A percentile compares a stretch with the other conserved stretches of the same genome.
phyloP scores from a whole-genome alignment of 2,329 filamentous ascomycete species.

The Fusarium sp. region DNA sequence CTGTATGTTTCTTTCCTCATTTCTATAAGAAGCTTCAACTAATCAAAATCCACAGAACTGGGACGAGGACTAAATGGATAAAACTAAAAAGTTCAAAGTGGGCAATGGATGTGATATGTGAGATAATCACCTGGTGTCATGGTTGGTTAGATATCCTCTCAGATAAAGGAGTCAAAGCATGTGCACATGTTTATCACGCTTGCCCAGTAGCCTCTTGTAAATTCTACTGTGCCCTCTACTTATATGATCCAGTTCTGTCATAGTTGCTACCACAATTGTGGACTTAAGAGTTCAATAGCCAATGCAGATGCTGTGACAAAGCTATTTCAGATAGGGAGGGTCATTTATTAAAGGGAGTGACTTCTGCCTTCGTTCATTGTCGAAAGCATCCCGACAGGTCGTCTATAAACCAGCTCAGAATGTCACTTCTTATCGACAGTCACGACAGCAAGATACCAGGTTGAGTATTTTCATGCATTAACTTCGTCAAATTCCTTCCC shows the following conservation, averaged over 20 bases:
- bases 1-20: conserved; percentile 58
- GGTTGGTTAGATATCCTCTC: conserved; percentile 44
- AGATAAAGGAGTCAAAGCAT: conserved; percentile 28
- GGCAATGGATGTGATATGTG: conserved; percentile 35
- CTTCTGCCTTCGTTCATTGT: no score
- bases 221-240: conserved; percentile 7
- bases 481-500: conserved; percentile 35
- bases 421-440: background rate
- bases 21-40: conserved; percentile 33
- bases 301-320: background rate
- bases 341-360: background rate
- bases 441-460: background rate
- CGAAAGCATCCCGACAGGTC: background rate
- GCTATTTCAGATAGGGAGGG: background rate
- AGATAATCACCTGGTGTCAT: conserved; percentile 32
- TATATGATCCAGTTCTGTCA: conserved; percentile 13
- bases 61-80: conserved; percentile 68
- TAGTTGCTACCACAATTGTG: conserved; percentile 9
- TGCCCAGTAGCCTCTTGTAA: conserved; percentile 6
- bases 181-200: conserved; percentile 23
- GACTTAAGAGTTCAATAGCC: background rate
- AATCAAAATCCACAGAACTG: conserved; percentile 62
- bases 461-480: conserved; percentile 15
- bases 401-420: background rate
- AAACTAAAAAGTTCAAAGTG: conserved; percentile 40